Conservation (phyloP, 2,329 filamentous ascomycete species). For the Canariomyces notabilis region DNA sequence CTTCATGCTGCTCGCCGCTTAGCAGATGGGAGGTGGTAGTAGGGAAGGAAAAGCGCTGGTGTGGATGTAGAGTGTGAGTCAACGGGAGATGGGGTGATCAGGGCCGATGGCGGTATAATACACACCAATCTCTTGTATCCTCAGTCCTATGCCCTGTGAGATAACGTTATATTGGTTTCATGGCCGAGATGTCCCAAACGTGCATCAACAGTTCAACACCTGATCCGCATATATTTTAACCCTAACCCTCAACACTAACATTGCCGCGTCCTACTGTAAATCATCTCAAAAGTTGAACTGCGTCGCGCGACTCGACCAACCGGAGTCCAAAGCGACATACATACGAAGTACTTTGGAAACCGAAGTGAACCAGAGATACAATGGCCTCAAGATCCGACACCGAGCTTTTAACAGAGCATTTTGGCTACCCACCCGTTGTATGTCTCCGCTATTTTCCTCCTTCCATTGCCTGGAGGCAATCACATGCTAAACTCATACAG, state of each 20-base stretch:
- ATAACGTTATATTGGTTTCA: not conserved
- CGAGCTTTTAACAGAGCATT: constrained; percentile 85
- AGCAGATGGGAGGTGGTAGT: too few species aligned
- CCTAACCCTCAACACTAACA: too few species aligned
- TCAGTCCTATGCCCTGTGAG: not conserved
- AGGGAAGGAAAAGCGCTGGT: not conserved
- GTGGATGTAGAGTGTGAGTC: not conserved
- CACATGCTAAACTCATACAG: constrained; percentile 41
- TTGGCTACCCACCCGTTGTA: constrained; percentile 89
- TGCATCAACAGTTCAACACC: too few species aligned
- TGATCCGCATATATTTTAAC: too few species aligned
- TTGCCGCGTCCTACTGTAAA: too few species aligned
- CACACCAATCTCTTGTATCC: too few species aligned
- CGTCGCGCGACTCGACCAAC: too few species aligned
- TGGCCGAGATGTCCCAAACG: too few species aligned
- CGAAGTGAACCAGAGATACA: not conserved
- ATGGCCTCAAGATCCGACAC: constrained; percentile 41
- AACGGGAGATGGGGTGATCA: not conserved
- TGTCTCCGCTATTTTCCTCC: constrained; percentile 27
- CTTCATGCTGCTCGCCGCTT: not conserved
- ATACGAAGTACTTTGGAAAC: not conserved
- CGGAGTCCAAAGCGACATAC: not conserved
- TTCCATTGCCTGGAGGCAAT: constrained; percentile 9
- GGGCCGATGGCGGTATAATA: not conserved
- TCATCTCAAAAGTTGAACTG: too few species aligned